phyloP scores from a whole-genome alignment of 2,329 filamentous ascomycete genomes.

The Hypoxylon sp. region DNA sequence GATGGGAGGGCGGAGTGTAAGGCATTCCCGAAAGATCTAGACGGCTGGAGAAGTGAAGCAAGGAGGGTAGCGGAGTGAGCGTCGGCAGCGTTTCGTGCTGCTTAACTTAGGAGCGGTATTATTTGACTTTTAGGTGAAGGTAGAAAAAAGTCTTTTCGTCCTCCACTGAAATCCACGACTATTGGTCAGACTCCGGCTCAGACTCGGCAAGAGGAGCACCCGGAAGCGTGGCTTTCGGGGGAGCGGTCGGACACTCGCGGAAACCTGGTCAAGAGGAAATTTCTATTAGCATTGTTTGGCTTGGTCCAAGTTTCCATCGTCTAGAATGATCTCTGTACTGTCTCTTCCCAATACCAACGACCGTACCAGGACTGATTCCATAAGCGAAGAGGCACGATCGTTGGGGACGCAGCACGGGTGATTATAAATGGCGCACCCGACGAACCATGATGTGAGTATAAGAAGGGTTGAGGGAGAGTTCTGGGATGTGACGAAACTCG shows the following conservation, averaged over 20 bases:
- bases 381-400: conserved; percentile 2
- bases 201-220: conserved; percentile 19
- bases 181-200: conserved; percentile 10
- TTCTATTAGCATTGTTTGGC: conserved; percentile 44
- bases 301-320: conserved; percentile 41
- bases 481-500: conserved; percentile 36
- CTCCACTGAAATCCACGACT: conserved; percentile 41
- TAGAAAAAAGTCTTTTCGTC: conserved; percentile 44
- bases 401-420: conserved; percentile 14
- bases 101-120: conserved; percentile 37
- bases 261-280: conserved; percentile 42
- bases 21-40: conserved; percentile 70
- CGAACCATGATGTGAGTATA: not conserved
- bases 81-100: conserved; percentile 40
- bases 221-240: conserved; percentile 33
- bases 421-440: conserved; percentile 36
- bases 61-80: conserved; percentile 30
- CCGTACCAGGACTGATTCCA: conserved; percentile 21
- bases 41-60: conserved; percentile 40
- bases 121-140: conserved; percentile 33
- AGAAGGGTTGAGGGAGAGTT: conserved; percentile 3
- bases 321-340: conserved; percentile 14
- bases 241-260: conserved; percentile 38
- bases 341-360: conserved; percentile 11
- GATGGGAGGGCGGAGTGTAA: conserved; percentile 82